Evolutionary conservation across 176 grass and related monocot genomes (phyloP).

Genomic region (Thalia dealbata): DNA sequence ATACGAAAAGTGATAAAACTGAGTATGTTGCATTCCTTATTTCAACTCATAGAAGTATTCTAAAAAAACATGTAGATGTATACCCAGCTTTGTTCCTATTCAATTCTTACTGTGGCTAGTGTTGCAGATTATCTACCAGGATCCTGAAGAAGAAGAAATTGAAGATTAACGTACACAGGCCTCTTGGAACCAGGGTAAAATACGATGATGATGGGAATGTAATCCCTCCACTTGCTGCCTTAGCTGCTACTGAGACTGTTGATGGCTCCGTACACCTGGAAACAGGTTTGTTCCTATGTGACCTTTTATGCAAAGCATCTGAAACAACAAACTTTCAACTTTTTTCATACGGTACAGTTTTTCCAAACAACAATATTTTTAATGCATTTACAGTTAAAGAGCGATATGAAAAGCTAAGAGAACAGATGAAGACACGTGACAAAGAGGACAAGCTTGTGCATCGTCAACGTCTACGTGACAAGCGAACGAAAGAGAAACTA

Average conservation of each 20-base stretch:
- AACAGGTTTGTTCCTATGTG: constrained; percentile 33
- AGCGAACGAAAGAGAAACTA: constrained; percentile 65
- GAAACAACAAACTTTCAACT: neutral
- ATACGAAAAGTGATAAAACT: constrained; percentile 24
- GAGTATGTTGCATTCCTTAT: constrained; percentile 26
- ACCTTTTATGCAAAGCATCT: neutral
- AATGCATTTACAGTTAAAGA: constrained; percentile 41
- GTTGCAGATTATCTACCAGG: constrained; percentile 35
- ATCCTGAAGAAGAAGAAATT: constrained; percentile 76
- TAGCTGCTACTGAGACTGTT: constrained; percentile 40
- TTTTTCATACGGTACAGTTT: neutral
- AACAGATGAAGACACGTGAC: constrained; percentile 60
- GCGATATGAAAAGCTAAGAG: constrained; percentile 56
- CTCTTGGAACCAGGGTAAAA: constrained; percentile 68
- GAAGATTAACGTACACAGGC: constrained; percentile 85
- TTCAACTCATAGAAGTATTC: neutral
- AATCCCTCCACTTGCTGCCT: constrained; percentile 58
- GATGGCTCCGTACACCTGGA: constrained; percentile 43
- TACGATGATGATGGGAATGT: constrained; percentile 71
- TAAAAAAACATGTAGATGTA: no score
- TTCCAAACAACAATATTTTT: neutral
- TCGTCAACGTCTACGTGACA: constrained; percentile 45
- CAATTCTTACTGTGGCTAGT: neutral
- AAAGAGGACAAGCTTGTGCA: constrained; percentile 87
- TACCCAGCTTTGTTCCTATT: neutral